phyloP scores from a whole-genome alignment of 2,329 filamentous ascomycete genomes.

The Fusarium pilosicola region DNA sequence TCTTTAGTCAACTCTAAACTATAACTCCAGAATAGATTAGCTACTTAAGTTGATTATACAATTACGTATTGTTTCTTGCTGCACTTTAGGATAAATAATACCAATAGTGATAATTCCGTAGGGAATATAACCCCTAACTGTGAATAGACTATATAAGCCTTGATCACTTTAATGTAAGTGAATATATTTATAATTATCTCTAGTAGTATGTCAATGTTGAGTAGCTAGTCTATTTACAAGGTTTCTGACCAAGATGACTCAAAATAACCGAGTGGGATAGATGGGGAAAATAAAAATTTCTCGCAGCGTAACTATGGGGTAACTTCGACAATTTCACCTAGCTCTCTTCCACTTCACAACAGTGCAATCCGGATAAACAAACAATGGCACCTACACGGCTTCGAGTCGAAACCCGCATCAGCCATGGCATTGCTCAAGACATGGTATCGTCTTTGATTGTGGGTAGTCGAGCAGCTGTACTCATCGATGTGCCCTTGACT shows the following conservation, averaged over 20 bases:
- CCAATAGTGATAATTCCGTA: too few species aligned
- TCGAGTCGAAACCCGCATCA: background rate
- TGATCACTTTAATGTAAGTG: too few species aligned
- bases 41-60: fast-evolving
- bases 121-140: too few species aligned
- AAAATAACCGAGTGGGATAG: background rate
- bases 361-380: fast-evolving
- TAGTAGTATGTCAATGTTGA: background rate
- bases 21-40: fast-evolving
- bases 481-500: background rate
- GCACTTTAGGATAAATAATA: too few species aligned
- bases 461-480: background rate
- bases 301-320: background rate
- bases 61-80: too few species aligned
- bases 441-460: background rate
- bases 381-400: background rate
- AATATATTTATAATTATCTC: fast-evolving
- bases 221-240: background rate
- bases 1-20: too few species aligned
- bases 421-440: background rate
- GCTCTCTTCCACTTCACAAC: fast-evolving
- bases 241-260: background rate
- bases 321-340: background rate
- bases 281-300: background rate
- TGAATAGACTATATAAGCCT: too few species aligned